Percentiles rank a stretch among this genome's conserved stretches.
Evolutionary conservation across 192 early-diverging fungal genomes (phyloP).

Genomic region (Coemansia sp.): DNA sequence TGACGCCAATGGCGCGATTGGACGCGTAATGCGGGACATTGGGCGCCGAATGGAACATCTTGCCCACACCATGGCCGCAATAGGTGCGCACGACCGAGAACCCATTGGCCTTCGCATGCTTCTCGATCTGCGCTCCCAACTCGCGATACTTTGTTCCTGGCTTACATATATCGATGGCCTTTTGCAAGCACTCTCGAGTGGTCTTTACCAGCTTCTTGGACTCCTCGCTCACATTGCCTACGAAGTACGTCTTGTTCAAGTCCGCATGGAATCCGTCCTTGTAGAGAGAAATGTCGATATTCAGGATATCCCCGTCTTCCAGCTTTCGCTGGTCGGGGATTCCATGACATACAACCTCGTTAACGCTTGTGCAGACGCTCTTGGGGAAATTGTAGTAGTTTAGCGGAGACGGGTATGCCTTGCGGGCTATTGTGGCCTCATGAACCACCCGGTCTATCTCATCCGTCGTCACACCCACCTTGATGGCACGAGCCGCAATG

Average conservation of each 20-base stretch:
- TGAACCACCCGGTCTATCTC: conserved; percentile 96
- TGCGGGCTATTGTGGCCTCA: conserved; percentile 88
- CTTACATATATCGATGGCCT: conserved; percentile 89
- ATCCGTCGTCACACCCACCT: conserved; percentile 87
- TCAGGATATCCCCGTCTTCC: conserved; percentile 94
- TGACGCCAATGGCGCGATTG: conserved; percentile 93
- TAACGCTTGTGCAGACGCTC: conserved; percentile 87
- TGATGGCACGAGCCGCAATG: conserved; percentile 73
- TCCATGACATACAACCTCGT: conserved; percentile 97
- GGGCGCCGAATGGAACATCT: conserved; percentile 87
- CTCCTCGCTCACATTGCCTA: conserved; percentile 81
- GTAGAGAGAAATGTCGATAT: conserved; percentile 88
- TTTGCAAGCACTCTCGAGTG: conserved; percentile 83
- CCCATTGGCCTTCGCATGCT: conserved; percentile 75
- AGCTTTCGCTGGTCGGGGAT: conserved; percentile 93
- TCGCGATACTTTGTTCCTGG: conserved; percentile 92
- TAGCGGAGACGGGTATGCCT: conserved; percentile 92
- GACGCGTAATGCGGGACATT: conserved; percentile 93
- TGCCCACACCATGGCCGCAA: conserved; percentile 89
- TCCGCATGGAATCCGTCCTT: conserved; percentile 95
- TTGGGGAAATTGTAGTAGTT: conserved; percentile 97
- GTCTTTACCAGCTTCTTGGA: conserved; percentile 74
- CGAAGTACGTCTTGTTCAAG: conserved; percentile 87
- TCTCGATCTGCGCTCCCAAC: conserved; percentile 86
- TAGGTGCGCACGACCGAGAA: conserved; percentile 92